These are phyloP conservation scores for Paramecium pentaurelia DNA, from an alignment of 73 alveolate genomes.

Conservation along the genomic window DNA sequence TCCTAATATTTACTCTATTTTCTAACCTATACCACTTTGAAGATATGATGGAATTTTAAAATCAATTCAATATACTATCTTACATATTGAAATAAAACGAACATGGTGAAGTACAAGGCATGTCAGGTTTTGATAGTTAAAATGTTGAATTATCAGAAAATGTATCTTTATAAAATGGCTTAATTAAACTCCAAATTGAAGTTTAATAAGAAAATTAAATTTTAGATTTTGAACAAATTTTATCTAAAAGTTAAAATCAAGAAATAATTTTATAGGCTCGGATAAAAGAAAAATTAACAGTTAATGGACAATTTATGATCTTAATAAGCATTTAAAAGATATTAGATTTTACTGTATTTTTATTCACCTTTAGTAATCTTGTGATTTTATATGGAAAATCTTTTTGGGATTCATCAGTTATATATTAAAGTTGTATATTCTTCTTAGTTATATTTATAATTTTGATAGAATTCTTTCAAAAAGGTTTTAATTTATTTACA, in stretches of 20 bases:
- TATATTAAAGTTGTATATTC: neutral
- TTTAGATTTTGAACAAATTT: neutral
- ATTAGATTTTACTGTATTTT: neutral
- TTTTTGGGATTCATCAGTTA: neutral
- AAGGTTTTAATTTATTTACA: neutral
- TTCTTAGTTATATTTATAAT: neutral
- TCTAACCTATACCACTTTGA: neutral
- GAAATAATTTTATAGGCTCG: neutral
- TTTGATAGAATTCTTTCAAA: neutral
- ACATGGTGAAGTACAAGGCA: neutral
- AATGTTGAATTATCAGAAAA: neutral
- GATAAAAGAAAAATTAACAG: neutral
- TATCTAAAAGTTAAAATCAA: neutral
- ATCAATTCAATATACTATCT: neutral
- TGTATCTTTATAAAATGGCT: neutral
- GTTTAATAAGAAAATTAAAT: neutral
- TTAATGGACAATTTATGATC: neutral
- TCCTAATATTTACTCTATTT: neutral
- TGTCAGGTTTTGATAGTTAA: neutral
- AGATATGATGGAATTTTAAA: neutral
- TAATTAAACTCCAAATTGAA: neutral
- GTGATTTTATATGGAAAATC: neutral
- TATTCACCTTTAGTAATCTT: neutral
- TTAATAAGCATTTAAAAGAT: neutral
- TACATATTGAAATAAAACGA: neutral